A percentile compares a stretch with the other conserved stretches of the same genome.
Conservation (phyloP, 73 alveolate genomes). For the Breviolum minutum region DNA sequence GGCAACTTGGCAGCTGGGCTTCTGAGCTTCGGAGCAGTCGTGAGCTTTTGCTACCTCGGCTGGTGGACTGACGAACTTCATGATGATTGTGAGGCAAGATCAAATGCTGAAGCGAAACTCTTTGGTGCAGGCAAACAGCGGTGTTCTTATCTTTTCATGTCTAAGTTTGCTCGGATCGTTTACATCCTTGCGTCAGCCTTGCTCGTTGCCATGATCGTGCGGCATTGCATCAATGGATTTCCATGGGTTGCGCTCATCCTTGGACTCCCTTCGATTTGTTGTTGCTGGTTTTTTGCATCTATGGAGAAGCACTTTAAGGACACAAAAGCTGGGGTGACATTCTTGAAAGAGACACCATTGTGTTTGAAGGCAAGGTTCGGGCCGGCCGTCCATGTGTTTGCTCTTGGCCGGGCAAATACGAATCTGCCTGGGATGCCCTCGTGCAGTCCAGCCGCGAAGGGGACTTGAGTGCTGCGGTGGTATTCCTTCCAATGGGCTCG, state of each 20-base stretch:
- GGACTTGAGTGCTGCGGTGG: constrained; percentile 3
- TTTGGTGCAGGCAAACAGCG: too few species aligned
- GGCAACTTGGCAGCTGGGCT: too few species aligned
- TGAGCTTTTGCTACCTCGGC: neutral
- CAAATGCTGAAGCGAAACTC: too few species aligned
- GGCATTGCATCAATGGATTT: neutral
- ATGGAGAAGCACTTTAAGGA: neutral
- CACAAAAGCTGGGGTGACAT: neutral
- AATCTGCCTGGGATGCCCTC: neutral
- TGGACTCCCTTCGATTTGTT: too few species aligned
- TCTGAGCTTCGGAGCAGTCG: too few species aligned
- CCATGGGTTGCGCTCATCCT: too few species aligned
- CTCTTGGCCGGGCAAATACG: constrained; percentile 51
- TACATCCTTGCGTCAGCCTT: neutral
- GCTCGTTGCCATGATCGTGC: neutral
- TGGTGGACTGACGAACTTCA: neutral
- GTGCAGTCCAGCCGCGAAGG: neutral
- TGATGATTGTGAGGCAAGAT: neutral
- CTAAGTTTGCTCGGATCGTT: neutral
- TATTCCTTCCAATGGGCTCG: neutral
- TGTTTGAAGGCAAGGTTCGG: constrained; percentile 13
- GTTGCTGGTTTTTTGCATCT: too few species aligned
- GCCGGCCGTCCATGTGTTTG: neutral
- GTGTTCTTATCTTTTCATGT: too few species aligned
- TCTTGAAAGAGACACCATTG: constrained; percentile 16